A percentile compares a stretch with the other conserved stretches of the same genome.
Evolutionary conservation across 176 grass and related monocot genomes (phyloP).

Genomic region (Zea luxurians): DNA sequence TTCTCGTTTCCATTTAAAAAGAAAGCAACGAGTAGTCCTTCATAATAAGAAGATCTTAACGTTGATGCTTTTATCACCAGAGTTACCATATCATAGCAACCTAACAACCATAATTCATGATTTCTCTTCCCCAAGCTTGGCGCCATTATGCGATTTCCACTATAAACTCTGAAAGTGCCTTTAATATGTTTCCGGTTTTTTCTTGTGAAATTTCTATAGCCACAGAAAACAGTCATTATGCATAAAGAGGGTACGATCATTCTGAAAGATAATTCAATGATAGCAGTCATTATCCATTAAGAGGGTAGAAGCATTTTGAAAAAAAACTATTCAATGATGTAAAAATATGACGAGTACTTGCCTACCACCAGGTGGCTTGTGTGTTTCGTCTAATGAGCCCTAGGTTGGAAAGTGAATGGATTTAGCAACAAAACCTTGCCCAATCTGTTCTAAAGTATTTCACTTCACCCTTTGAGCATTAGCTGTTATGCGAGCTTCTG

Average conservation of each 20-base stretch:
- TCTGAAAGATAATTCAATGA: not conserved
- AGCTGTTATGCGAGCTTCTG: not conserved
- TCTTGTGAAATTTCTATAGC: not conserved
- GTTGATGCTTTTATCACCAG: not conserved
- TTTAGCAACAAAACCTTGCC: not conserved
- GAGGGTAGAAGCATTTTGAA: not conserved
- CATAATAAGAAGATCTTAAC: slow-evolving; percentile 1
- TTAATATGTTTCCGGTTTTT: not conserved
- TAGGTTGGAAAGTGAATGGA: not conserved
- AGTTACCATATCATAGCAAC: not conserved
- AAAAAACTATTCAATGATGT: not conserved
- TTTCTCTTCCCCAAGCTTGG: not conserved
- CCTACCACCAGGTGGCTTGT: not conserved
- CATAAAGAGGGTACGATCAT: not conserved
- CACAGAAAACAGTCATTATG: not conserved
- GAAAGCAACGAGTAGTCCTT: not conserved
- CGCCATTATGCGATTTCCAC: not conserved
- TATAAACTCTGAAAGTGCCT: not conserved
- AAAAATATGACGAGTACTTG: not conserved
- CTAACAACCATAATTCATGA: not conserved
- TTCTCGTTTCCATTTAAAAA: not conserved
- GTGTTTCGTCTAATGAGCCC: not conserved
- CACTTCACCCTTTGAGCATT: not conserved
- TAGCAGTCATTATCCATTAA: not conserved
- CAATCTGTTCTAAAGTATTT: slow-evolving; percentile 10